Evolutionary conservation across 257 asterid genomes (phyloP), one percentile per base, ranked within the genome.

Genomic region (Ilex asprella): DNA sequence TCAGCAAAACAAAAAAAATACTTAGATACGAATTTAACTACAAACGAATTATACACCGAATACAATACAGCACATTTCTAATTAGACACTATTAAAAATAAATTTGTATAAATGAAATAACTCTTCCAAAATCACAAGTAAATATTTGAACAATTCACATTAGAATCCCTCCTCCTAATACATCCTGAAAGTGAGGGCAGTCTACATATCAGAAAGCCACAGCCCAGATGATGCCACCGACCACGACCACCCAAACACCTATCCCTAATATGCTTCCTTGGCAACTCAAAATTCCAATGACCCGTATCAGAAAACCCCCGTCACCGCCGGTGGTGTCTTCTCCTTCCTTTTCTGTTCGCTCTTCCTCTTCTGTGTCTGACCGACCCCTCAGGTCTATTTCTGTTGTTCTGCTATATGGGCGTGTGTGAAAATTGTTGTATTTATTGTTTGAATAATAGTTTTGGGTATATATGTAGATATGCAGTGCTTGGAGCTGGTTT

Each of bases 401-500:
- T 29, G 30, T 21, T 7, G 0, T 56, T 11, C 21, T 29, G 32
- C 41, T 31, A 31, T 52, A 3, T 53, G 39, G 9, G 54, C 31
- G 50, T 47, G 12, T 47, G 16, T 30, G 2, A 30, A 35, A 21
- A 43, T 65, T 62, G 12, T 51, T 55, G 31, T 58, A 2, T 8
- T 30, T 30, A 54, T 32, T 10, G 6, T 39, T 12, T 56, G 58
- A 10, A 56, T 65, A 5, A 10, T 12, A 31, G 43, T 31, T 49
- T 56, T 16, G 44, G 59, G 5, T 72, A 2, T 57, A 29, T 52
- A 35, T 70, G 70, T 78, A 93, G 99, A 63, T 84, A 71, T 70
- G 99, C 97, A 64, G 86, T 93, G 78, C 94, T 93, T 71, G 99
- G 99, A 58, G 99, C 99, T 69, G 99, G 99, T 51, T 89, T 89